A percentile compares a stretch with the other conserved stretches of the same genome.
Conservation (phyloP, 2,329 filamentous ascomycete genomes). For the Arthrobotrys pseudoclavata region DNA sequence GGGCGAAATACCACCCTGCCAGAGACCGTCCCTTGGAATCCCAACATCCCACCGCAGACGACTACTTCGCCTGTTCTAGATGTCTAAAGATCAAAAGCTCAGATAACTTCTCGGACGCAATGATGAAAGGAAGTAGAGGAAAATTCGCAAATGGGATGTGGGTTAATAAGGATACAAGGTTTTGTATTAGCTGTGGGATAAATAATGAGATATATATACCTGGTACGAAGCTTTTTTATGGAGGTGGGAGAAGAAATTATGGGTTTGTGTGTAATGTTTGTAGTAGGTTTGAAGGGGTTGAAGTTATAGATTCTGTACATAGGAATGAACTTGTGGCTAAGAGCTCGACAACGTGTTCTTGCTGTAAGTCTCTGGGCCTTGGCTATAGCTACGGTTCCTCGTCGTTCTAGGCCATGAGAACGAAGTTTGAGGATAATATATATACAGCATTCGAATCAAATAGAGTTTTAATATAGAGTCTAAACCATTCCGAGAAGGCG, state of each 20-base stretch:
- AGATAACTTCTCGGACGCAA: slow-evolving; percentile 26
- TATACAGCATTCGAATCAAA: too few relatives aligned
- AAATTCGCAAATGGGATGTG: slow-evolving; percentile 3
- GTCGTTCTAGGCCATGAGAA: too few relatives aligned
- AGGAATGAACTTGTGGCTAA: background rate
- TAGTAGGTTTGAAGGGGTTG: background rate
- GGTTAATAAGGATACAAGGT: background rate
- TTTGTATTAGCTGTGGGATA: slow-evolving; percentile 42
- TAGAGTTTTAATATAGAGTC: too few relatives aligned
- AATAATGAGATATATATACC: background rate
- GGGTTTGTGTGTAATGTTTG: slow-evolving; percentile 22
- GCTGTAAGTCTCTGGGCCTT: background rate
- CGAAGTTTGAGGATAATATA: too few relatives aligned
- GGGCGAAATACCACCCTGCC: slow-evolving; percentile 21
- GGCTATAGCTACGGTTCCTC: too few relatives aligned
- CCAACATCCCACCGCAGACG: background rate
- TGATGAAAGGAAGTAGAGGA: slow-evolving; percentile 39
- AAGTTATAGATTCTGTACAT: background rate
- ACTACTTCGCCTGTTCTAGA: slow-evolving; percentile 38
- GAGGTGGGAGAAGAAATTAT: background rate
- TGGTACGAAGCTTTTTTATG: slow-evolving; percentile 16
- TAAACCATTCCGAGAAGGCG: too few relatives aligned
- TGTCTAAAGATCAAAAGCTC: slow-evolving; percentile 35
- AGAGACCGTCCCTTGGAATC: background rate
- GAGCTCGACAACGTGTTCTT: background rate